Conservation (phyloP, 2,329 filamentous ascomycete species). For the Stagonosporopsis chrysanthemi region DNA sequence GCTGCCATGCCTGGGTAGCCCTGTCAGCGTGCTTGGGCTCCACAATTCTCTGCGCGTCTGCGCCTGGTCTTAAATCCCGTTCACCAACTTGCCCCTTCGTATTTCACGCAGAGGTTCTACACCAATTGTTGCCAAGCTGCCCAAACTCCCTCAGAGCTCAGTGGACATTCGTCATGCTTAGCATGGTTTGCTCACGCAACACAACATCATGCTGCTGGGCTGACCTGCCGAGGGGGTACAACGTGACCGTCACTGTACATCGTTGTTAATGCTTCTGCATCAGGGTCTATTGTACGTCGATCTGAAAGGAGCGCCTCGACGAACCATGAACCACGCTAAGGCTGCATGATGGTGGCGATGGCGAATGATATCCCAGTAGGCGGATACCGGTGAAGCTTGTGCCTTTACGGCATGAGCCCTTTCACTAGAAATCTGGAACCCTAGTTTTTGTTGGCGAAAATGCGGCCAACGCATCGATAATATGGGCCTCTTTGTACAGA, state of each 20-base stretch:
- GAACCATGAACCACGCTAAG: slow-evolving; percentile 45
- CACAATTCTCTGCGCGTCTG: slow-evolving; percentile 34
- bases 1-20: slow-evolving; percentile 34
- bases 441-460: slow-evolving; percentile 76
- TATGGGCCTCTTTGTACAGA: slow-evolving; percentile 56
- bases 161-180: slow-evolving; percentile 21
- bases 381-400: slow-evolving; percentile 49
- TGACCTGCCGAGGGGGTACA: slow-evolving; percentile 40
- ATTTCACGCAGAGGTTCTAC: slow-evolving; percentile 30
- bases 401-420: slow-evolving; percentile 46
- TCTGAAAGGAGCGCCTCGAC: slow-evolving; percentile 47
- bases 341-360: slow-evolving; percentile 49
- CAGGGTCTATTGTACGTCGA: slow-evolving; percentile 44
- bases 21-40: slow-evolving; percentile 34
- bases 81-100: slow-evolving; percentile 34
- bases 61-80: slow-evolving; percentile 39
- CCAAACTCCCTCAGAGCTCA: slow-evolving; percentile 32
- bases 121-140: slow-evolving; percentile 39
- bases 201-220: slow-evolving; percentile 43
- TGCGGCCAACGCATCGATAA: slow-evolving; percentile 87
- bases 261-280: slow-evolving; percentile 44
- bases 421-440: slow-evolving; percentile 51
- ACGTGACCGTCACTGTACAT: slow-evolving; percentile 38
- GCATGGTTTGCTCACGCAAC: slow-evolving; percentile 28
- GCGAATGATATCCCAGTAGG: slow-evolving; percentile 41